Evolutionary conservation across 345 rosid genomes (phyloP), one percentile per base, ranked within the genome.

Genomic region (Linum lewisii): DNA sequence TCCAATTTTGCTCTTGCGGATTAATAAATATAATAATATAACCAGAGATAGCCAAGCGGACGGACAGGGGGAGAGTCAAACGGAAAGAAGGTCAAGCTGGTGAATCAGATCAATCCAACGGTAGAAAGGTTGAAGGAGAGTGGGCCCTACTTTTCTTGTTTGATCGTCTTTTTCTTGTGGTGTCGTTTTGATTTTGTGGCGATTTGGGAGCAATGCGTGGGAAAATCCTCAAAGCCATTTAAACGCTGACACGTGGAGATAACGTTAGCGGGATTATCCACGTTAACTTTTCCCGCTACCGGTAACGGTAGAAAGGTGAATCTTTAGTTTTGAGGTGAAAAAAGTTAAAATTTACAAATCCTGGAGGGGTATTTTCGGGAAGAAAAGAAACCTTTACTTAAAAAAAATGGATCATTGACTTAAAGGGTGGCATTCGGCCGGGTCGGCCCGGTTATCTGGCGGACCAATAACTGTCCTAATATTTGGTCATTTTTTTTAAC

Each of bases 221-320:
- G 64, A 62, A 74, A 67, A 73, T 82, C 83, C 23, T 0, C 18
- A 0, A 1, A 0, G 15, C 85, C 68, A 78, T 60, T 66, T 14
- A 57, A 0, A 19, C 1, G 19, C 0, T 0, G 79, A 62, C 74
- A 68, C 65, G 70, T 73, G 63, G 58, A 70, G 84, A 79, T 77
- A 79, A 69, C 65, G 63, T 58, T 73, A 61, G 72, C 79, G 64
- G 68, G 60, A 7, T 20, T 38, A 42, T 42, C 47, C 18, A 11
- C 47, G 47, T 42, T 42, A 42, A 0, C 4, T 6, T 42, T 29
- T 29, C 34, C 34, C 5, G 34, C 34, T 3, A 29, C n/a, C n/a
- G n/a, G n/a, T n/a, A n/a, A n/a, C 34, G 34, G 34, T 29, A 29
- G 34, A 29, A 29, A 29, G 7, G 34, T 29, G 34, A 29, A 29